These are phyloP conservation scores for Clathrospora elynae DNA, from an alignment of 2,329 filamentous ascomycete species.

Conservation along the genomic window DNA sequence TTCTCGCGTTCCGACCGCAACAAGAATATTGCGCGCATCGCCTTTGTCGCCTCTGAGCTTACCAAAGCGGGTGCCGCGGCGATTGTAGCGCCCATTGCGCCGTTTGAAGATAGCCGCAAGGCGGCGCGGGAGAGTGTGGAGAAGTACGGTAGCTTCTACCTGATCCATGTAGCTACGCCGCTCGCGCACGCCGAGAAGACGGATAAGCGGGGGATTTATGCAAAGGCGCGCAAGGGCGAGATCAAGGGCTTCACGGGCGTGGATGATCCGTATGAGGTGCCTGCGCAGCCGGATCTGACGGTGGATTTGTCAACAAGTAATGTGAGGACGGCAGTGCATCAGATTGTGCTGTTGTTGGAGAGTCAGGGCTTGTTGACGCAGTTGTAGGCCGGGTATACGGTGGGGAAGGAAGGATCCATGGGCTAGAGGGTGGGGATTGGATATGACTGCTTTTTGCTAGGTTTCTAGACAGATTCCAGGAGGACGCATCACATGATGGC, in stretches of 20 bases:
- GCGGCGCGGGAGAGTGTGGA: slow-evolving; percentile 83
- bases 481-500: no score
- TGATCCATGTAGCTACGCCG: slow-evolving; percentile 91
- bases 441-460: no score
- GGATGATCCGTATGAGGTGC: slow-evolving; percentile 93
- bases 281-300: slow-evolving; percentile 77
- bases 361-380: slow-evolving; percentile 81
- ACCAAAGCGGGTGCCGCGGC: slow-evolving; percentile 92
- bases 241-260: slow-evolving; percentile 99
- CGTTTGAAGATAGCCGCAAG: slow-evolving; percentile 78
- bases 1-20: slow-evolving; percentile 92
- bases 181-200: slow-evolving; percentile 94
- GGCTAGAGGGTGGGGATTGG: no score
- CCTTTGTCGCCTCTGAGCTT: slow-evolving; percentile 93
- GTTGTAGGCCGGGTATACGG: slow-evolving; percentile 30
- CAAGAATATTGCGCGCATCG: slow-evolving; percentile 93
- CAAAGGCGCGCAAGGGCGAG: slow-evolving; percentile 79
- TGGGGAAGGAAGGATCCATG: not conserved
- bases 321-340: slow-evolving; percentile 91
- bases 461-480: no score
- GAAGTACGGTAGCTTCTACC: slow-evolving; percentile 89
- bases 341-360: slow-evolving; percentile 93
- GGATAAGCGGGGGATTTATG: slow-evolving; percentile 90
- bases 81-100: slow-evolving; percentile 94
- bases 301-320: slow-evolving; percentile 86